Conservation (phyloP, 2,329 filamentous ascomycete species). For the Didymella exigua region DNA sequence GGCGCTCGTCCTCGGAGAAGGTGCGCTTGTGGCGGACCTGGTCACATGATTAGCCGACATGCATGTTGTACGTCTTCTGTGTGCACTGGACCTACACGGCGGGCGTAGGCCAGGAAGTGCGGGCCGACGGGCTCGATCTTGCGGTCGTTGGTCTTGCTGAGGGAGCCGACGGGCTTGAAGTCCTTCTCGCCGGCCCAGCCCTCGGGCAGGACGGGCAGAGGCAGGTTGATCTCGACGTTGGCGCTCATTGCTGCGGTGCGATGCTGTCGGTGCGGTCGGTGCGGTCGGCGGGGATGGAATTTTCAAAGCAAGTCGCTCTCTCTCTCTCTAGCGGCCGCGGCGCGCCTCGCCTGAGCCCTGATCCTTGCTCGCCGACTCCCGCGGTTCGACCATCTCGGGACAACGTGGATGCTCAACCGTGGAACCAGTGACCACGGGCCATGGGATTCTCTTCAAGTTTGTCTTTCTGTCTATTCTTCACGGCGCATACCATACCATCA, state of each 20-base stretch:
- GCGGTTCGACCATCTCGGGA: not conserved
- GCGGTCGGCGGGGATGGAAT: conserved; percentile 8
- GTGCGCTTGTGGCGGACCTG: conserved; percentile 89
- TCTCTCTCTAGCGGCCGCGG: not conserved
- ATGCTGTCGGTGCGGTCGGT: conserved; percentile 19
- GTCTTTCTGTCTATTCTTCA: not conserved
- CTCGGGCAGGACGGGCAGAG: conserved; percentile 75
- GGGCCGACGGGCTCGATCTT: conserved; percentile 95
- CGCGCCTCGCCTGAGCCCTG: not conserved
- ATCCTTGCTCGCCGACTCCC: not conserved
- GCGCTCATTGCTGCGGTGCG: conserved; percentile 60
- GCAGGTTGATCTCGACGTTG: conserved; percentile 65
- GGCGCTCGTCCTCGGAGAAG: conserved; percentile 97
- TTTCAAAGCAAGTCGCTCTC: conserved; percentile 1
- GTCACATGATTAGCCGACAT: conserved; percentile 25
- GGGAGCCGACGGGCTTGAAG: conserved; percentile 80
- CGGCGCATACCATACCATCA: conserved; percentile 24
- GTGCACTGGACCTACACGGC: conserved; percentile 66
- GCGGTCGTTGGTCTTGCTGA: conserved; percentile 79
- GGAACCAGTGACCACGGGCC: not conserved
- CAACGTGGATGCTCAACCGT: conserved; percentile 2
- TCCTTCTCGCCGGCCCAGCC: conserved; percentile 89
- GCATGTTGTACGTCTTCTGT: not conserved
- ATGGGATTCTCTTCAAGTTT: not conserved
- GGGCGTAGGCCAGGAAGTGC: conserved; percentile 96